phyloP scores from a whole-genome alignment of 116 monocot species.

The Posidonia oceanica region DNA sequence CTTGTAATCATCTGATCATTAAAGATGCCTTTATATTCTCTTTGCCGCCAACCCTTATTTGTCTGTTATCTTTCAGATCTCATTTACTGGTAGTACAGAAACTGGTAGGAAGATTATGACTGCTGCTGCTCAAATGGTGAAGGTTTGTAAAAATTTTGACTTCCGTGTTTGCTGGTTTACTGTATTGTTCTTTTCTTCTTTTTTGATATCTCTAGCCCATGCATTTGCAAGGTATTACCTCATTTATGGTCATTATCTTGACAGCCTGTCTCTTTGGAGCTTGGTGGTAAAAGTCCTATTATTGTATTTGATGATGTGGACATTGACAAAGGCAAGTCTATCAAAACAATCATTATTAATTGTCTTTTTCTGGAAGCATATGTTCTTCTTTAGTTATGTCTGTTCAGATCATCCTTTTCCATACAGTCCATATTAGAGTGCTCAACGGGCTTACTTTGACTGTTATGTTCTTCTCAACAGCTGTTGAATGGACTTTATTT shows the following conservation, averaged over 20 bases:
- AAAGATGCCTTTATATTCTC: background rate
- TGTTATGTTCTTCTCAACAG: conserved; percentile 28
- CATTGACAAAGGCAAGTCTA: conserved; percentile 74
- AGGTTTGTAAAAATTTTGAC: conserved; percentile 29
- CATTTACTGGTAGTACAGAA: conserved; percentile 94
- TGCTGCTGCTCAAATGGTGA: conserved; percentile 76
- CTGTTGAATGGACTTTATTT: conserved; percentile 90
- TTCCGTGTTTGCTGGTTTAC: background rate
- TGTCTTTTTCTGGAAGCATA: background rate
- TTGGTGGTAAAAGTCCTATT: conserved; percentile 99
- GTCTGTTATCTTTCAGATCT: conserved; percentile 41
- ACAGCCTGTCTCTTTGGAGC: conserved; percentile 97
- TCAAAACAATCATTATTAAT: too few relatives aligned
- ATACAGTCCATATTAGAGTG: background rate
- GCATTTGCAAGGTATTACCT: background rate
- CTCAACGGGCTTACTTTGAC: background rate
- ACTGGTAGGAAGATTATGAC: conserved; percentile 90
- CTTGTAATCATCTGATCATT: background rate
- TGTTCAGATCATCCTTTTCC: background rate
- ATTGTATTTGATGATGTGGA: conserved; percentile 95
- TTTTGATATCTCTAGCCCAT: background rate
- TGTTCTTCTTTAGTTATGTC: background rate
- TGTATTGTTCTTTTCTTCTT: background rate
- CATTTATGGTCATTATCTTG: background rate
- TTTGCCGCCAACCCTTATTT: background rate